These are phyloP conservation scores for Isoetes taiwanensis DNA, from an alignment of 75 land plant genomes.

Conservation along the genomic window DNA sequence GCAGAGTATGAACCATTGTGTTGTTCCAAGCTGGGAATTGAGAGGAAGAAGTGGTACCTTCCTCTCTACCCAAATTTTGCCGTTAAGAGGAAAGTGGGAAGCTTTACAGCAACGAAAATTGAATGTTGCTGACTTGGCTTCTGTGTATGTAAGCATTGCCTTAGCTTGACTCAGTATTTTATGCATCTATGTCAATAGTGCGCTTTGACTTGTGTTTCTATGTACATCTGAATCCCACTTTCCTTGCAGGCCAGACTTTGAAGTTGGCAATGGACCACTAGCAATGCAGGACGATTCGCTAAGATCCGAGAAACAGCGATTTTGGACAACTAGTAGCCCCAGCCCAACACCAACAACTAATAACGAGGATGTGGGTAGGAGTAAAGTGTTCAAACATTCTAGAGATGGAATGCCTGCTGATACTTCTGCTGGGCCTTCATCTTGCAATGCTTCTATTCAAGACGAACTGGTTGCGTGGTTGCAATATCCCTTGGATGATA, in stretches of 20 bases:
- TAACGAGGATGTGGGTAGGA: constrained; percentile 7
- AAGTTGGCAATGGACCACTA: constrained; percentile 40
- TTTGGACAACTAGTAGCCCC: background rate
- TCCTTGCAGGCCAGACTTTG: constrained; percentile 32
- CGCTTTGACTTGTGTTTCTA: no score
- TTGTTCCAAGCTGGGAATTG: no score
- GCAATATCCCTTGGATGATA: constrained; percentile 32
- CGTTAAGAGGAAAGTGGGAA: no score
- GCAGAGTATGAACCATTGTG: no score
- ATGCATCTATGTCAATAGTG: no score
- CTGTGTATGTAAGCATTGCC: no score
- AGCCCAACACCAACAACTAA: constrained; percentile 13
- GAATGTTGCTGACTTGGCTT: no score
- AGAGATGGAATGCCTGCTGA: background rate
- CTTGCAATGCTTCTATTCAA: constrained; percentile 18
- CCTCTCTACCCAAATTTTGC: no score
- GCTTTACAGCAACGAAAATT: no score
- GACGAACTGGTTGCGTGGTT: constrained; percentile 54
- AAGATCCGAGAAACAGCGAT: constrained; percentile 24
- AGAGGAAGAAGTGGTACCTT: no score
- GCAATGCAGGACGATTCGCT: constrained; percentile 34
- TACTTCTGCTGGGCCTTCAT: background rate
- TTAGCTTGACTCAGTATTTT: no score
- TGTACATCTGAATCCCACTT: no score
- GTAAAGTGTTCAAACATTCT: constrained; percentile 7